Conservation (phyloP, 2,329 filamentous ascomycete species). For the Alternaria panax region DNA sequence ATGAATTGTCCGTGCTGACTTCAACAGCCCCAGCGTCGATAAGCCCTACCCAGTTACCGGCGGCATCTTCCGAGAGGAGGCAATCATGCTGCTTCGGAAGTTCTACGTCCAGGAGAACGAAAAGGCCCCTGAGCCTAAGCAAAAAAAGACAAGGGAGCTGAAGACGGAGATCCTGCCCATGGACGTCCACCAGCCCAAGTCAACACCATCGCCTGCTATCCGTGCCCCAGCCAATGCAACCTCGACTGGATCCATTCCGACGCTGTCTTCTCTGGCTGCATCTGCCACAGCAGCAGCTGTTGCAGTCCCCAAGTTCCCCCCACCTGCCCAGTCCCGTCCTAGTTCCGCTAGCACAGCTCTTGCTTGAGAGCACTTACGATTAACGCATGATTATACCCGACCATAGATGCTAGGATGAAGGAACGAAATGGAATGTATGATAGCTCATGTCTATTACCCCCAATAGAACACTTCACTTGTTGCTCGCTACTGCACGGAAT, state of each 20-base stretch:
- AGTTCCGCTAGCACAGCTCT: conserved; percentile 9
- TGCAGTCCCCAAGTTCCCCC: conserved; percentile 1
- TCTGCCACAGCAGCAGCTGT: conserved; percentile 5
- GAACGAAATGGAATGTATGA: conserved; percentile 6
- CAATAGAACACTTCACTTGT: background rate
- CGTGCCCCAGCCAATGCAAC: conserved; percentile 5
- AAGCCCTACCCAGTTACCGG: conserved; percentile 82
- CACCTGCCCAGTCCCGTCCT: conserved; percentile 3
- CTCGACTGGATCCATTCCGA: conserved; percentile 11
- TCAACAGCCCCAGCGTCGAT: conserved; percentile 70
- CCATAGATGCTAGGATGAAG: background rate
- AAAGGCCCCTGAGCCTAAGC: conserved; percentile 72
- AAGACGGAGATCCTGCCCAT: conserved; percentile 65
- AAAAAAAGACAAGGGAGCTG: conserved; percentile 69
- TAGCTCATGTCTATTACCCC: conserved; percentile 7
- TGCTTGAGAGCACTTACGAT: background rate
- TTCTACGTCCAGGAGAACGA: conserved; percentile 99
- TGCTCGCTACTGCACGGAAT: background rate
- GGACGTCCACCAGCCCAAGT: conserved; percentile 50
- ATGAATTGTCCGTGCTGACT: conserved; percentile 16
- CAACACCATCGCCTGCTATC: conserved; percentile 31
- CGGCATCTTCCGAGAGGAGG: conserved; percentile 88
- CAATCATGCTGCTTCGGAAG: conserved; percentile 86
- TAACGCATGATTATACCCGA: conserved; percentile 7
- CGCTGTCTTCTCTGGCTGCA: conserved; percentile 12